Conservation (phyloP, 768 basidiomycete species). For the Leucogyrophana mollusca region DNA sequence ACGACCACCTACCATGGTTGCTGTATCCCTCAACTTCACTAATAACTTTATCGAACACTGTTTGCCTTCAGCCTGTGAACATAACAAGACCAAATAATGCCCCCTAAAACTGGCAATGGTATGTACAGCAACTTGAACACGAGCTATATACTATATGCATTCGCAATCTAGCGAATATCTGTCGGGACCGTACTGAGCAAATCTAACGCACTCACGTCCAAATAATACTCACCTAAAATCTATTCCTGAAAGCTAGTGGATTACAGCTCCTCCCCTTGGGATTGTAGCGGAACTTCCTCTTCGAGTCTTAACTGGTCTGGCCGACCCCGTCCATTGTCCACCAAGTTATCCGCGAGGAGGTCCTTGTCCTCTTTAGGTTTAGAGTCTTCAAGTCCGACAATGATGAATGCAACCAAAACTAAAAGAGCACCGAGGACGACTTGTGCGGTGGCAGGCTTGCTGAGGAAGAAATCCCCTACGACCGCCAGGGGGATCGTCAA, state of each 20-base stretch:
- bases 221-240: no score
- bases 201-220: no score
- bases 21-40: not conserved
- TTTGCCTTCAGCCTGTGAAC: no score
- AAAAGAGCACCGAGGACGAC: conserved; percentile 74
- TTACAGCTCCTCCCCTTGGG: conserved; percentile 1
- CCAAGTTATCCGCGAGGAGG: conserved; percentile 3
- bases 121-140: no score
- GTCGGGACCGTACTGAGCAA: no score
- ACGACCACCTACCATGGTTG: conserved; percentile 19
- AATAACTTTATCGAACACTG: no score
- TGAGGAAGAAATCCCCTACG: conserved; percentile 71
- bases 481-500: conserved; percentile 94
- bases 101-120: no score
- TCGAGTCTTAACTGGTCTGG: conserved; percentile 7
- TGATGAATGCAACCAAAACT: conserved; percentile 76
- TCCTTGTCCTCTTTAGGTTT: conserved; percentile 35
- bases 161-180: no score
- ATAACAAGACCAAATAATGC: no score
- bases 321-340: conserved; percentile 3
- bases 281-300: conserved; percentile 8
- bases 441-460: conserved; percentile 52
- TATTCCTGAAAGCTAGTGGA: no score
- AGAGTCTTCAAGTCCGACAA: conserved; percentile 59
- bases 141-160: no score